These are phyloP conservation scores for Pisolithus microcarpus DNA, from an alignment of 768 basidiomycete species.

Conservation along the genomic window DNA sequence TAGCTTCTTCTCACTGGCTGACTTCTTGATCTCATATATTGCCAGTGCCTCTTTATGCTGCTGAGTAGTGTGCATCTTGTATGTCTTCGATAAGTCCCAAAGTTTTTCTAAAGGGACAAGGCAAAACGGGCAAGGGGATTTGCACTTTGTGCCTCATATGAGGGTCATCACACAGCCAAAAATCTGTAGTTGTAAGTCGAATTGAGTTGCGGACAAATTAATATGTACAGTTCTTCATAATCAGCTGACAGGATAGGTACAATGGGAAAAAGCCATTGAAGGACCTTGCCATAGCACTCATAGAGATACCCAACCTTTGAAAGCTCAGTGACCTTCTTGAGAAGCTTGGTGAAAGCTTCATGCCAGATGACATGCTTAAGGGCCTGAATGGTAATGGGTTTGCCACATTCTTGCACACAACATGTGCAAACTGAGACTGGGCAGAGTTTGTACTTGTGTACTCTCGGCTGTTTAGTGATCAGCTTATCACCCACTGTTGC, in stretches of 20 bases:
- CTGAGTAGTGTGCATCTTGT: too few species aligned
- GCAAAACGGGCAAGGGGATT: conserved; percentile 33
- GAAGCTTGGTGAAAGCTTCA: conserved; percentile 20
- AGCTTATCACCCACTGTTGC: too few species aligned
- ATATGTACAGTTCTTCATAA: conserved; percentile 39
- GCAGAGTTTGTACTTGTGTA: too few species aligned
- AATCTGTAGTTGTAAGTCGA: too few species aligned
- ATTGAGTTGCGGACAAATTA: conserved; percentile 10
- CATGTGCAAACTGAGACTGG: too few species aligned
- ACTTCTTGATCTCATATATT: too few species aligned
- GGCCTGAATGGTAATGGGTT: too few species aligned
- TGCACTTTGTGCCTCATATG: conserved; percentile 21
- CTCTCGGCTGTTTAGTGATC: too few species aligned
- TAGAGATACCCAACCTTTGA: conserved; percentile 15
- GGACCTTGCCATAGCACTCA: conserved; percentile 24
- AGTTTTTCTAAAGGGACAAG: conserved; percentile 25
- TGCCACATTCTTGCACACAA: too few species aligned
- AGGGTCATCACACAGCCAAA: conserved; percentile 31
- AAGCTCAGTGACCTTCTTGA: conserved; percentile 17
- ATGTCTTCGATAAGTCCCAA: too few species aligned
- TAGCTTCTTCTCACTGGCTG: too few species aligned
- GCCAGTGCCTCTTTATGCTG: too few species aligned
- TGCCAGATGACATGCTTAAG: conserved; percentile 34
- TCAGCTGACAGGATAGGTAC: conserved; percentile 34
- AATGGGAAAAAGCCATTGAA: conserved; percentile 26